Evolutionary conservation across 306 rosid species (phyloP).

Genomic region (Mucuna pruriens): DNA sequence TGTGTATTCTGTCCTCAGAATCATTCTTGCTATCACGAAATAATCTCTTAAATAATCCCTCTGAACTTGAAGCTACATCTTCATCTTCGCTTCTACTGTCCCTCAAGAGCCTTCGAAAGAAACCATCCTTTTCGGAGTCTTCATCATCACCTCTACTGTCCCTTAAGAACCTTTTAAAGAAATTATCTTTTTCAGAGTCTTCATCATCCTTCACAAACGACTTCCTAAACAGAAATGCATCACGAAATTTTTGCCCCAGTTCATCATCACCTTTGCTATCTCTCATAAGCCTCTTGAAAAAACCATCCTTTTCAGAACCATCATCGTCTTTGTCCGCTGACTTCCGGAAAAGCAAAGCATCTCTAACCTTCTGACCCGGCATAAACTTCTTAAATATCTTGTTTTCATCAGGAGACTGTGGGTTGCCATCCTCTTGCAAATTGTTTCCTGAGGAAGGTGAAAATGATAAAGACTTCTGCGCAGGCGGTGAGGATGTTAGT

Average conservation of each 20-base stretch:
- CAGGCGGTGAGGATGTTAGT: slow-evolving; percentile 73
- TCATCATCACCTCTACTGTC: slow-evolving; percentile 58
- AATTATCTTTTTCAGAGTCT: slow-evolving; percentile 80
- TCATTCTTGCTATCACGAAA: slow-evolving; percentile 92
- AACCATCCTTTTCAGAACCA: slow-evolving; percentile 92
- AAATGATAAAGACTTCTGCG: slow-evolving; percentile 68
- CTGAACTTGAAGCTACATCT: slow-evolving; percentile 80
- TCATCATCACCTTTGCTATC: slow-evolving; percentile 91
- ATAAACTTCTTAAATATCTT: slow-evolving; percentile 85
- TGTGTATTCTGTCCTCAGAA: slow-evolving; percentile 57
- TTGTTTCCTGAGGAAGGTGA: slow-evolving; percentile 67
- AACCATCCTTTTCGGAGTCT: slow-evolving; percentile 82
- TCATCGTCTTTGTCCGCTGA: slow-evolving; percentile 85
- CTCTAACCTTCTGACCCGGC: slow-evolving; percentile 88
- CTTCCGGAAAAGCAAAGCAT: slow-evolving; percentile 88
- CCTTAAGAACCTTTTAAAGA: slow-evolving; percentile 83
- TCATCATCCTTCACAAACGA: slow-evolving; percentile 77
- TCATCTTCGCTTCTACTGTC: slow-evolving; percentile 75
- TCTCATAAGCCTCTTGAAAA: slow-evolving; percentile 89
- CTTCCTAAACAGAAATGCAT: slow-evolving; percentile 79
- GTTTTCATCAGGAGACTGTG: slow-evolving; percentile 74
- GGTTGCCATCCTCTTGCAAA: slow-evolving; percentile 66
- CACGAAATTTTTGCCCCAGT: slow-evolving; percentile 73
- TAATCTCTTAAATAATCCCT: slow-evolving; percentile 85
- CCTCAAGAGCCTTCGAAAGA: slow-evolving; percentile 78